Evolutionary conservation across 2,329 filamentous ascomycete species (phyloP).

Genomic region (Neurospora sp.): DNA sequence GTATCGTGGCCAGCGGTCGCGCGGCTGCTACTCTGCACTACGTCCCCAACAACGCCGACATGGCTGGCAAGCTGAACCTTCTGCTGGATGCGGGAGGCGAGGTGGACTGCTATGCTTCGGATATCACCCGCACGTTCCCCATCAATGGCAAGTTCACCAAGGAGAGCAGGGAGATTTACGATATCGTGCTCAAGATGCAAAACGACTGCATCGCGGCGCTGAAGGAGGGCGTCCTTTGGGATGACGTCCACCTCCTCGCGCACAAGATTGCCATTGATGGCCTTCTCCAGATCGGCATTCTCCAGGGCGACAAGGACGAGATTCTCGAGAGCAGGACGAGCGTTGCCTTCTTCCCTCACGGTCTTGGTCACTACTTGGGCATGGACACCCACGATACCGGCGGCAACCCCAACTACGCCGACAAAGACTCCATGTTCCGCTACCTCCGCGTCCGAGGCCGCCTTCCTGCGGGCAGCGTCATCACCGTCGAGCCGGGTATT

Average conservation of each 20-base stretch:
- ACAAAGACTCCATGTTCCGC: conserved; percentile 74
- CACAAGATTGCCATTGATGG: conserved; percentile 77
- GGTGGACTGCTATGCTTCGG: conserved; percentile 61
- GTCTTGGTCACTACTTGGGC: conserved; percentile 81
- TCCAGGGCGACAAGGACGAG: conserved; percentile 57
- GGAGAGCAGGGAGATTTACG: conserved; percentile 66
- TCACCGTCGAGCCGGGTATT: conserved; percentile 91
- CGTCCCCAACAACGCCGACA: conserved; percentile 62
- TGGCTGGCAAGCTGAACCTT: conserved; percentile 64
- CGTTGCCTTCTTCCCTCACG: conserved; percentile 85
- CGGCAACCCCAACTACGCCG: conserved; percentile 66
- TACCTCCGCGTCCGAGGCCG: conserved; percentile 73
- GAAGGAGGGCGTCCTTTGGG: conserved; percentile 66
- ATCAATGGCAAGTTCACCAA: conserved; percentile 60
- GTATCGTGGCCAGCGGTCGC: conserved; percentile 72
- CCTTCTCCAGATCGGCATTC: conserved; percentile 63
- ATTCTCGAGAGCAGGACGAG: conserved; percentile 72
- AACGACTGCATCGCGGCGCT: conserved; percentile 62
- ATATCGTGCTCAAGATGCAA: conserved; percentile 82
- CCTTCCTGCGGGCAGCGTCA: conserved; percentile 68
- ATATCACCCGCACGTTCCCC: conserved; percentile 78
- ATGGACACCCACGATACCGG: conserved; percentile 88
- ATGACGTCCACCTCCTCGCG: conserved; percentile 69
- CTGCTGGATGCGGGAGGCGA: conserved; percentile 78
- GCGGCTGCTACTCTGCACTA: conserved; percentile 85